A percentile compares a stretch with the other conserved stretches of the same genome.
Evolutionary conservation across 2,329 filamentous ascomycete species (phyloP).

Genomic region (Aurifilum marmelostoma): DNA sequence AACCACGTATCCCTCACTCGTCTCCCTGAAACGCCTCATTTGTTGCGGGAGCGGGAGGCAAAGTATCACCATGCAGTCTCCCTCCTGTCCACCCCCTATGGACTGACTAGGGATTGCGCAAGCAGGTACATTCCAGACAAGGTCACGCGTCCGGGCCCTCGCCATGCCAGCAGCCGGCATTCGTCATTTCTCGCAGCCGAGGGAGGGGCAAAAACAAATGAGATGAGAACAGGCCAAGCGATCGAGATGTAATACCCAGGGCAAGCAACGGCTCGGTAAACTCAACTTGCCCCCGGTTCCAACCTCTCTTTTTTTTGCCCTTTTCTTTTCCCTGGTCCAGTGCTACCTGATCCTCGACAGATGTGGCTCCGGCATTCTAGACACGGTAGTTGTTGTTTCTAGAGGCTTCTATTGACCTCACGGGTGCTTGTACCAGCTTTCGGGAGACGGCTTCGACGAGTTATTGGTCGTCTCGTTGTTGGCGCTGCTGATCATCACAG

Average conservation of each 20-base stretch:
- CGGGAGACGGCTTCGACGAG: neutral
- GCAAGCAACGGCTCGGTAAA: constrained; percentile 8
- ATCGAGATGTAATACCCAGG: neutral
- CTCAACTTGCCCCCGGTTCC: neutral
- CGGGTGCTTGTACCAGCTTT: neutral
- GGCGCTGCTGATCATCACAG: neutral
- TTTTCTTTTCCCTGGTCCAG: neutral
- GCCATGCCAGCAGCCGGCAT: constrained; percentile 9
- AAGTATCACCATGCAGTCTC: constrained; percentile 12
- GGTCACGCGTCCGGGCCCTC: neutral
- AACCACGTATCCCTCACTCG: neutral
- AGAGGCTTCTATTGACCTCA: neutral
- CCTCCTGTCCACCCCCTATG: neutral
- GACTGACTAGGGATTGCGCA: neutral
- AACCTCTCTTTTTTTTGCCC: neutral
- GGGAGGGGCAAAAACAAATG: too few species aligned
- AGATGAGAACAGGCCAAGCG: neutral
- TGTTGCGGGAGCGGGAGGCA: neutral
- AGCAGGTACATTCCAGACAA: neutral
- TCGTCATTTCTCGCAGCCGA: neutral
- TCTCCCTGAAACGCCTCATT: neutral
- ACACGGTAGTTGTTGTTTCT: neutral
- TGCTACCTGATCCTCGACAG: neutral
- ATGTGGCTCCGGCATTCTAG: neutral
- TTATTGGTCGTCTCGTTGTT: neutral